phyloP scores from a whole-genome alignment of 331 rosid genomes.

The Quercus lobata region DNA sequence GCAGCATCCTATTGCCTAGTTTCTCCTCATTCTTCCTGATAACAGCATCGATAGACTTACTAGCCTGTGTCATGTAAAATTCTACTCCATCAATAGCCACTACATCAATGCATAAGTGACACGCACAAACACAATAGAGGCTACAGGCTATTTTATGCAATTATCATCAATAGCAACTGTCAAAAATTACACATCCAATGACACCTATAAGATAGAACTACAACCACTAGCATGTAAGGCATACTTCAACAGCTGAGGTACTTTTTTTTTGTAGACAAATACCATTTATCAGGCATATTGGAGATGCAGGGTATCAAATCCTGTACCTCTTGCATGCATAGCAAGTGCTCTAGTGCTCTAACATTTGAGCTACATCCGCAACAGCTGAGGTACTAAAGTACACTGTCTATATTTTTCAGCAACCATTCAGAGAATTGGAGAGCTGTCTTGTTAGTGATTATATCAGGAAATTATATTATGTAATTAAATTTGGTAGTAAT shows the following conservation, averaged over 20 bases:
- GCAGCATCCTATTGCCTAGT: constrained; percentile 63
- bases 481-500: not conserved
- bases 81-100: constrained; percentile 21
- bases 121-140: not conserved
- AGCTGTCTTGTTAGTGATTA: not conserved
- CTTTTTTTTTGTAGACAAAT: no score
- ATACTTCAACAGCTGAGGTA: no score
- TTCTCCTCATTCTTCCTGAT: constrained; percentile 66
- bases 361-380: no score
- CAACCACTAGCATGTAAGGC: not conserved
- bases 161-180: not conserved
- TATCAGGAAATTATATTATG: not conserved
- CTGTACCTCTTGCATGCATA: no score
- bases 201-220: not conserved
- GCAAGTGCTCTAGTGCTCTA: no score
- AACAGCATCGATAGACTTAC: constrained; percentile 82
- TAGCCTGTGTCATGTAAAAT: constrained; percentile 50
- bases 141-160: not conserved
- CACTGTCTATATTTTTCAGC: not conserved
- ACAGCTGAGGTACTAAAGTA: no score
- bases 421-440: not conserved
- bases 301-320: no score
- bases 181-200: not conserved
- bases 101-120: constrained; percentile 6
- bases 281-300: no score